These are phyloP conservation scores for Colletotrichum graminicola DNA, from an alignment of 2,329 filamentous ascomycete genomes.

Conservation along the genomic window DNA sequence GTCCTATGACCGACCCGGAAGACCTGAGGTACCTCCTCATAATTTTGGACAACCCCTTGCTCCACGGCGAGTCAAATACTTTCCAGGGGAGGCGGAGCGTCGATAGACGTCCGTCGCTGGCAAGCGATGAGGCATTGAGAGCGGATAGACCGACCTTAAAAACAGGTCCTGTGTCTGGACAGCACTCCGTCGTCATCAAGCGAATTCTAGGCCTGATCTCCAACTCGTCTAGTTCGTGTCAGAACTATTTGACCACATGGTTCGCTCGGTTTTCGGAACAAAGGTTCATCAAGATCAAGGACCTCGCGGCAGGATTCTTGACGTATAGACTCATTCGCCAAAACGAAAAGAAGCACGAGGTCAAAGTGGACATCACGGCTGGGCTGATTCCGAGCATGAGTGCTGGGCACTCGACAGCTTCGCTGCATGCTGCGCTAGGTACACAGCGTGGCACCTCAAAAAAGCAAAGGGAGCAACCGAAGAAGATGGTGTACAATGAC, in stretches of 20 bases:
- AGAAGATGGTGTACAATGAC: conserved; percentile 75
- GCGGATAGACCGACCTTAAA: conserved; percentile 45
- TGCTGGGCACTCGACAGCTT: conserved; percentile 74
- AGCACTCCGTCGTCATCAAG: conserved; percentile 88
- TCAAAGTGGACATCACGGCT: conserved; percentile 70
- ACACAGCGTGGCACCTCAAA: conserved; percentile 62
- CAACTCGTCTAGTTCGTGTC: conserved; percentile 80
- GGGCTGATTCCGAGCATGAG: conserved; percentile 81
- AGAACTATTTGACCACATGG: conserved; percentile 83
- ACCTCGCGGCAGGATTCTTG: conserved; percentile 82
- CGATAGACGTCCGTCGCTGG: neutral
- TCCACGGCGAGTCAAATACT: conserved; percentile 63
- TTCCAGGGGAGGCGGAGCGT: conserved; percentile 58
- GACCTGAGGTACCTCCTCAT: conserved; percentile 84
- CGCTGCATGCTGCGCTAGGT: conserved; percentile 82
- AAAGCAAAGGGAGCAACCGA: conserved; percentile 66
- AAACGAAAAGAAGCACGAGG: conserved; percentile 73
- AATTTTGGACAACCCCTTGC: conserved; percentile 81
- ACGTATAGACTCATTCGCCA: conserved; percentile 83
- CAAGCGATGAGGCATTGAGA: conserved; percentile 16
- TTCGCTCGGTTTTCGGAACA: conserved; percentile 76
- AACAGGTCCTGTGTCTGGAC: conserved; percentile 65
- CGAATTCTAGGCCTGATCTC: conserved; percentile 84
- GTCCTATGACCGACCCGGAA: conserved; percentile 74
- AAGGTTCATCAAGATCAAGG: conserved; percentile 80